Percentiles rank a stretch among this genome's conserved stretches.
Conservation (phyloP, 176 grass and related monocot genomes). For the Hyparrhenia diplandra region DNA sequence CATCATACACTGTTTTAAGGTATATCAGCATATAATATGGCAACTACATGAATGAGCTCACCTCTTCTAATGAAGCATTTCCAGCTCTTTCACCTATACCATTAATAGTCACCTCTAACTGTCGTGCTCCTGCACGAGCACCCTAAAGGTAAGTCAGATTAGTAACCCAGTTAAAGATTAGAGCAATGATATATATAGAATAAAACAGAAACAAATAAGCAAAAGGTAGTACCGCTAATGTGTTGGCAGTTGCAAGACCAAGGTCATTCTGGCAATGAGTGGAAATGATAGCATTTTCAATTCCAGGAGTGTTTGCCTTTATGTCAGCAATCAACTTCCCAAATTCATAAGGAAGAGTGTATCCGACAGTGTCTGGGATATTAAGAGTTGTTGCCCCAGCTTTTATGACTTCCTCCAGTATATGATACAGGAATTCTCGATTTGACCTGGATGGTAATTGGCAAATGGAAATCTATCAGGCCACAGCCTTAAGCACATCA, state of each 20-base stretch:
- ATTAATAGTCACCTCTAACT: slow-evolving; percentile 97
- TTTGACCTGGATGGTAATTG: slow-evolving; percentile 54
- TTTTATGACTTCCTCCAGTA: slow-evolving; percentile 93
- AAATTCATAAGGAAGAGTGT: slow-evolving; percentile 85
- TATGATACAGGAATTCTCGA: slow-evolving; percentile 81
- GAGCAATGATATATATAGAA: background rate
- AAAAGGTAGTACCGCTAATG: slow-evolving; percentile 64
- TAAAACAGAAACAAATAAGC: slow-evolving; percentile 2
- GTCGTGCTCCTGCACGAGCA: slow-evolving; percentile 76
- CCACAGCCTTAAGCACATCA: background rate
- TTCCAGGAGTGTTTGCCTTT: slow-evolving; percentile 85
- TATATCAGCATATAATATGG: background rate
- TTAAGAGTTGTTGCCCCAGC: slow-evolving; percentile 95
- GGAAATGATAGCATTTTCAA: slow-evolving; percentile 90
- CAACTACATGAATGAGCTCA: slow-evolving; percentile 20
- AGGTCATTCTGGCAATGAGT: slow-evolving; percentile 99
- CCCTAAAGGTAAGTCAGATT: slow-evolving; percentile 64
- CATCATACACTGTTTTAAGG: background rate
- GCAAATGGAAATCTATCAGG: slow-evolving; percentile 13
- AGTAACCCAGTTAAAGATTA: slow-evolving; percentile 32
- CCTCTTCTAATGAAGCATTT: slow-evolving; percentile 99
- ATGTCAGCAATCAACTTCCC: slow-evolving; percentile 79
- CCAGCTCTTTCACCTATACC: slow-evolving; percentile 98
- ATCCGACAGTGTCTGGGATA: slow-evolving; percentile 95
- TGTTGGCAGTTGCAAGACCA: slow-evolving; percentile 91